Evolutionary conservation across 2,329 filamentous ascomycete species (phyloP).

Genomic region (Gaeumannomyces sp.): DNA sequence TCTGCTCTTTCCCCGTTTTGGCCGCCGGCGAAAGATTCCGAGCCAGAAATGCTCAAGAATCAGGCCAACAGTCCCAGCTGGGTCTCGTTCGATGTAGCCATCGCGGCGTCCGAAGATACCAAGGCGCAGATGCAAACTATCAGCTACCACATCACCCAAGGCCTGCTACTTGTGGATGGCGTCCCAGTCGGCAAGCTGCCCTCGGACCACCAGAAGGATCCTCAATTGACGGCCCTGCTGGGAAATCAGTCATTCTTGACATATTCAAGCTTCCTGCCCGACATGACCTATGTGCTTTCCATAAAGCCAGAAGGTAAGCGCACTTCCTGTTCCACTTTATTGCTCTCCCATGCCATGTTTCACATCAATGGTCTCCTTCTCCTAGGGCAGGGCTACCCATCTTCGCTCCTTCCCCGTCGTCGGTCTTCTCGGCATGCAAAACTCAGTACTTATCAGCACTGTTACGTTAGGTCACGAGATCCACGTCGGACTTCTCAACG

Average conservation of each 20-base stretch:
- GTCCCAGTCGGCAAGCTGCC: slow-evolving; percentile 42
- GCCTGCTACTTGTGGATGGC: slow-evolving; percentile 30
- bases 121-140: slow-evolving; percentile 16
- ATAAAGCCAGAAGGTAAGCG: slow-evolving; percentile 25
- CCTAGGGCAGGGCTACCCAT: too few relatives aligned
- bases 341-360: too few relatives aligned
- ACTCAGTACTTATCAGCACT: neutral
- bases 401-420: too few relatives aligned
- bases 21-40: neutral
- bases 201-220: slow-evolving; percentile 36
- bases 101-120: neutral
- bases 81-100: neutral
- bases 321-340: neutral
- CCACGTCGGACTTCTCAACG: slow-evolving; percentile 46
- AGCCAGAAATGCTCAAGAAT: neutral
- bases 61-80: neutral
- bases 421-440: neutral
- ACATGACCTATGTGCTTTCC: slow-evolving; percentile 43
- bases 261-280: slow-evolving; percentile 42
- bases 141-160: slow-evolving; percentile 30
- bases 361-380: neutral
- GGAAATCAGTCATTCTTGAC: slow-evolving; percentile 43
- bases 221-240: slow-evolving; percentile 44
- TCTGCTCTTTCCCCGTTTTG: slow-evolving; percentile 7
- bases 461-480: slow-evolving; percentile 30